Evolutionary conservation across 2,329 filamentous ascomycete species (phyloP).

Genomic region (Sporothrix globosa): DNA sequence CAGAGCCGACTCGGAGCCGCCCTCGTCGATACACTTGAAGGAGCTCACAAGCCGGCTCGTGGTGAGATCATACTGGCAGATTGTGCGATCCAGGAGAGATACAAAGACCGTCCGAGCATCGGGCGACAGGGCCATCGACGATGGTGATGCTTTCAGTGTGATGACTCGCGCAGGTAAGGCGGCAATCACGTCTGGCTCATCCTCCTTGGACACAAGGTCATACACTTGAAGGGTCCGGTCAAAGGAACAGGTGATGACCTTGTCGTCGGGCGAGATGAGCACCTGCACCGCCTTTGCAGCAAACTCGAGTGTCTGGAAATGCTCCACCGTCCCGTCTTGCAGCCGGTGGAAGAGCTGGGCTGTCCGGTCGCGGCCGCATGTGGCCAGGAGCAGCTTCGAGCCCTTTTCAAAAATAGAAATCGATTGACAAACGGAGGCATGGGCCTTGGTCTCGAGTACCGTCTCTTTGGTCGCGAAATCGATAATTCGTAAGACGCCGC

Average conservation of each 20-base stretch:
- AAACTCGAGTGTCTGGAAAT: conserved; percentile 93
- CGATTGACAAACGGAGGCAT: conserved; percentile 81
- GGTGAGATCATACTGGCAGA: conserved; percentile 64
- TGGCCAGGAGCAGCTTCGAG: conserved; percentile 70
- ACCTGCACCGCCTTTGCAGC: conserved; percentile 78
- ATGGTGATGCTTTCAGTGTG: conserved; percentile 81
- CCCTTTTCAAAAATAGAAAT: conserved; percentile 71
- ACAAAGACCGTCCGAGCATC: conserved; percentile 63
- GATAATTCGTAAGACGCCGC: conserved; percentile 76
- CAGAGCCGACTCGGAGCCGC: conserved; percentile 78
- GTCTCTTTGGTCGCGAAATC: conserved; percentile 64
- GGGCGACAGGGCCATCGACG: conserved; percentile 75
- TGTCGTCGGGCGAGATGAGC: conserved; percentile 73
- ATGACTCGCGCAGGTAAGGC: conserved; percentile 78
- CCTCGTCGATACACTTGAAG: conserved; percentile 83
- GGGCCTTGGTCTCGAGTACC: conserved; percentile 77
- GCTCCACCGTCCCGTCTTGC: conserved; percentile 63
- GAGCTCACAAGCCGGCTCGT: conserved; percentile 70
- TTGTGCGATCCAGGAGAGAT: conserved; percentile 62
- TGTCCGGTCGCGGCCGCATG: conserved; percentile 86
- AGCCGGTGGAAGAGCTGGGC: conserved; percentile 79
- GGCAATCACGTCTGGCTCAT: conserved; percentile 66
- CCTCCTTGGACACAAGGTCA: conserved; percentile 72
- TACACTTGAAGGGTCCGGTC: conserved; percentile 86
- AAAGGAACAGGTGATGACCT: conserved; percentile 80